These are phyloP conservation scores for Tulasnella sp. DNA, from an alignment of 768 basidiomycete genomes.

Conservation along the genomic window DNA sequence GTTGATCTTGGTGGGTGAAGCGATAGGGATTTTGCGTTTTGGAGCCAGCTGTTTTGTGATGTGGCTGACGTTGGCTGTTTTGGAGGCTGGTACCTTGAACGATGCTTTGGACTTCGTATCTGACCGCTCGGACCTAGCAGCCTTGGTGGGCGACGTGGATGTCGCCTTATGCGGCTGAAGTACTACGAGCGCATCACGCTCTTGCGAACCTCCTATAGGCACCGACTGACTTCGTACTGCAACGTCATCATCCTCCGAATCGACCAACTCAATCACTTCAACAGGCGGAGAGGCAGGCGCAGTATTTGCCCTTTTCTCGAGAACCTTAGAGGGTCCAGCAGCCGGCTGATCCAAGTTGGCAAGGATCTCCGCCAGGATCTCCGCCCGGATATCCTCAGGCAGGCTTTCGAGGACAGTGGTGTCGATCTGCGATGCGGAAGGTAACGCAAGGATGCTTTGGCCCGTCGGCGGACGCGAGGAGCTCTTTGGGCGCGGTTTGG, in stretches of 20 bases:
- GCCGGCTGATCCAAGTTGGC: background rate
- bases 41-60: slow-evolving; percentile 56
- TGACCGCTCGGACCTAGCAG: no score
- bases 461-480: no score
- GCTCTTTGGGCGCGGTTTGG: background rate
- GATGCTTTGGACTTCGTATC: no score
- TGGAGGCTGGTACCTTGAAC: slow-evolving; percentile 20
- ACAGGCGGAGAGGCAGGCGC: slow-evolving; percentile 32
- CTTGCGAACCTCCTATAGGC: background rate
- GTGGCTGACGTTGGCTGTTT: slow-evolving; percentile 38
- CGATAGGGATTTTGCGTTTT: slow-evolving; percentile 31
- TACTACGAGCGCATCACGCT: background rate
- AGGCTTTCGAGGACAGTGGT: slow-evolving; percentile 55
- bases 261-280: background rate
- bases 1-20: slow-evolving; percentile 28
- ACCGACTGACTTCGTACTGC: background rate
- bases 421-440: slow-evolving; percentile 67
- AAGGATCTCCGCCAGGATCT: slow-evolving; percentile 41
- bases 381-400: slow-evolving; percentile 53
- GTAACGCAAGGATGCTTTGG: slow-evolving; percentile 28
- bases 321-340: slow-evolving; percentile 30
- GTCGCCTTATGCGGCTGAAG: slow-evolving; percentile 12
- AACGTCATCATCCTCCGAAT: slow-evolving; percentile 1
- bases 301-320: slow-evolving; percentile 37
- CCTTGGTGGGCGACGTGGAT: slow-evolving; percentile 9